Base-by-base conservation (phyloP, 108 stramenopile genomes). In the Schizochytrium sp. region DNA sequence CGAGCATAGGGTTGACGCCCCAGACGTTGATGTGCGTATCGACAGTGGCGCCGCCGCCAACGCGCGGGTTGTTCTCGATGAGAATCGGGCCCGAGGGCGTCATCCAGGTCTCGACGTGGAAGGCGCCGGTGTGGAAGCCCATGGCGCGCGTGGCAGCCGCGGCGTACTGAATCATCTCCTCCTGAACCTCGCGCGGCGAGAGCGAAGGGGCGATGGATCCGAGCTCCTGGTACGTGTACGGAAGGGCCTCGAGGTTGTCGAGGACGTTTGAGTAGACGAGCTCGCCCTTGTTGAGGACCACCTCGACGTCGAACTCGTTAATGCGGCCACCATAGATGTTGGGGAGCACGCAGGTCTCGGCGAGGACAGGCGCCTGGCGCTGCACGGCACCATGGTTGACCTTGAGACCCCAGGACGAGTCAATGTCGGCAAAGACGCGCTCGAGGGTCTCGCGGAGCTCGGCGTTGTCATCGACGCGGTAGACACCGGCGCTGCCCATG, bases 1-100 rank as follows among this genome's bases (percentile, higher is more conserved):
- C 51, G 45, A 83, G 76, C 76, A 83, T 83, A 1, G 76, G 76
- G 76, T 83, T 53, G 51, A 83, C 45, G 76, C 76, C 76, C 76
- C 76, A 83, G 76, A 83, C 76, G n/a, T 83, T 47, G n/a, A n/a
- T 83, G 51, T 83, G 76, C 18, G 51, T 83, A 23, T 53, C 76
- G 28, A 53, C 48, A 16, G 51, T 53, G 25, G 76, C 45, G 51
- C 76, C 76, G 51, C 76, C 76, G 51, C 76, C 76, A 18, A 83
- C 76, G 76, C 76, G 76, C n/a, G 76, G 76, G 76, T 83, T 83
- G 51, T 53, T 53, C 4, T 83, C 76, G 28, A 83, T 83, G 76
- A 83, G 76, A 18, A 83, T 53, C 14, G 76, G 76, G 76, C 76
- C 76, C n/a, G 45, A 25, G 25, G 45, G 45, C 0, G 76, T 83